Conservation (phyloP, 225 moss, liverwort and hornwort species). For the Physcomitrium patens region DNA sequence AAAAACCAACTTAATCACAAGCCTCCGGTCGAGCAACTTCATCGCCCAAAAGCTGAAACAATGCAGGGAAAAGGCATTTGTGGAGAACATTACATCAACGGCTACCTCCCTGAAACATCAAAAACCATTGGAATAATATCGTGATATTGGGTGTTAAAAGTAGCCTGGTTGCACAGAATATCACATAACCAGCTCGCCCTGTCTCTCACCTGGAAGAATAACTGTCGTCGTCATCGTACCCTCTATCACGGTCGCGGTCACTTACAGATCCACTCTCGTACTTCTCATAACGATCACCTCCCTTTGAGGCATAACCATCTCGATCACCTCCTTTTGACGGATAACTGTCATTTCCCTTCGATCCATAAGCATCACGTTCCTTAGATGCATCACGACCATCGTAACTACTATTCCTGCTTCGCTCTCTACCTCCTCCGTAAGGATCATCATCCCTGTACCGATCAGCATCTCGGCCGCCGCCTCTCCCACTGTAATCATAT, state of each 20-base stretch:
- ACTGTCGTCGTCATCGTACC: slow-evolving; percentile 53
- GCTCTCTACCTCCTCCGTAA: slow-evolving; percentile 69
- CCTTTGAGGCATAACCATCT: slow-evolving; percentile 26
- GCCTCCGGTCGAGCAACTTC: background rate
- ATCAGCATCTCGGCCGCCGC: slow-evolving; percentile 61
- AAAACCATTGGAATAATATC: too few species aligned
- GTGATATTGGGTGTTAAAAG: too few species aligned
- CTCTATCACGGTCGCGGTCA: slow-evolving; percentile 46
- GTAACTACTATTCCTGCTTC: slow-evolving; percentile 63
- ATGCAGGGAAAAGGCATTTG: too few species aligned
- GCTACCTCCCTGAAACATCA: too few species aligned
- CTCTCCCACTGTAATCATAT: slow-evolving; percentile 63
- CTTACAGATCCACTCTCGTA: slow-evolving; percentile 56
- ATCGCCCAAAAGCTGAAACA: too few species aligned
- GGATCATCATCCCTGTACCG: slow-evolving; percentile 85
- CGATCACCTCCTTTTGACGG: slow-evolving; percentile 48
- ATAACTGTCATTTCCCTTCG: slow-evolving; percentile 46
- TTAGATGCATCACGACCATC: slow-evolving; percentile 54
- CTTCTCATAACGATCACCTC: slow-evolving; percentile 52
- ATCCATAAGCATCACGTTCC: slow-evolving; percentile 58
- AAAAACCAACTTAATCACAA: background rate
- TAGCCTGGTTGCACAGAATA: background rate
- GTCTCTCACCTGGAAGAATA: slow-evolving; percentile 51
- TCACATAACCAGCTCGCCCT: too few species aligned
- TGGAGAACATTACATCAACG: too few species aligned